Conservation (phyloP, 2,329 filamentous ascomycete genomes). For the Botrytis porri region DNA sequence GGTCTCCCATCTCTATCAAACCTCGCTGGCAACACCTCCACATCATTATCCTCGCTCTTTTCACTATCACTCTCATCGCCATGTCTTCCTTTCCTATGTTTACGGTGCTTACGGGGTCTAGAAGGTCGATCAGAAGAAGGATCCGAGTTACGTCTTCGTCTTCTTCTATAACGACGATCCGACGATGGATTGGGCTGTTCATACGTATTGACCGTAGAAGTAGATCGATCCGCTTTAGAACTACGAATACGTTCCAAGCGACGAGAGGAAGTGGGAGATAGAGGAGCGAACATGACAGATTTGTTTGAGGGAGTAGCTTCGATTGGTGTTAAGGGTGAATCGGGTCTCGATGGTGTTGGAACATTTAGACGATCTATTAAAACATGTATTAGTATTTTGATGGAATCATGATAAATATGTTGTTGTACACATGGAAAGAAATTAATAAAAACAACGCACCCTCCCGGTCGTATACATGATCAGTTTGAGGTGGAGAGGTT, state of each 20-base stretch:
- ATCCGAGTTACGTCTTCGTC: conserved; percentile 33
- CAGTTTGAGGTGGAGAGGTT: conserved; percentile 28
- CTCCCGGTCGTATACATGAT: conserved; percentile 28
- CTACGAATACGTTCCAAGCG: conserved; percentile 17
- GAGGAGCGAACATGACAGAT: conserved; percentile 37
- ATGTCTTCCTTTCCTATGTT: conserved; percentile 22
- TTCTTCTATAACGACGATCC: conserved; percentile 22
- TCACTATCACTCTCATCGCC: conserved; percentile 24
- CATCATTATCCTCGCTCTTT: conserved; percentile 22
- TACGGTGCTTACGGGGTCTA: conserved; percentile 26
- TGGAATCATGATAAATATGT: not conserved
- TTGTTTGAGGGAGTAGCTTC: conserved; percentile 24
- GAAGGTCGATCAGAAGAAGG: conserved; percentile 34
- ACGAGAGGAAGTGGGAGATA: conserved; percentile 35
- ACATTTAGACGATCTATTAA: conserved; percentile 13
- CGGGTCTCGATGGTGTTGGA: not conserved
- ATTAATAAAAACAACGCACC: conserved; percentile 23
- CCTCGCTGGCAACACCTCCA: conserved; percentile 34
- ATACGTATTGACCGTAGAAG: conserved; percentile 14
- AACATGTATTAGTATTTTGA: not conserved
- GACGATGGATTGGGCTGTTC: conserved; percentile 17
- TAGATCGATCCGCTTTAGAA: conserved; percentile 12
- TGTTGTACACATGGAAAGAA: conserved; percentile 10
- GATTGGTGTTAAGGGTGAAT: not conserved
- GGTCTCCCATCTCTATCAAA: conserved; percentile 35